Percentiles rank a stretch among this genome's conserved stretches.
Evolutionary conservation across 2,329 filamentous ascomycete genomes (phyloP).

Genomic region (Fusarium armeniacum): DNA sequence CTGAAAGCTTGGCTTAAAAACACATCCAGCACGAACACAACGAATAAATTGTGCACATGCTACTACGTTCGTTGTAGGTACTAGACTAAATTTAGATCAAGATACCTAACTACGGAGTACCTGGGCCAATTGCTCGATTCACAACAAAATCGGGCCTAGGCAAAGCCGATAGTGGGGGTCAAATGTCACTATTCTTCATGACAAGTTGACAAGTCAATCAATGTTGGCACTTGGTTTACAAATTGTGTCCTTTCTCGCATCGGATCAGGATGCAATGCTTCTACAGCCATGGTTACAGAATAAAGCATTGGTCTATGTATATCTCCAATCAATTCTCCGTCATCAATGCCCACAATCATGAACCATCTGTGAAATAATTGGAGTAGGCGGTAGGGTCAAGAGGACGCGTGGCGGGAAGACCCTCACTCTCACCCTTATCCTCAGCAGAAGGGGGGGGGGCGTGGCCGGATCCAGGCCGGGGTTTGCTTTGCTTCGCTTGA

Average conservation of each 20-base stretch:
- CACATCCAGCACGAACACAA: constrained; percentile 11
- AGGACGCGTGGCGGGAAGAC: constrained; percentile 48
- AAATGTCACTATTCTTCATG: constrained; percentile 21
- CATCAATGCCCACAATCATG: constrained; percentile 15
- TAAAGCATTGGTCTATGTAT: constrained; percentile 22
- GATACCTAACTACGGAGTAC: not conserved
- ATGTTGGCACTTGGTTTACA: not conserved
- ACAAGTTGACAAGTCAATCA: not conserved
- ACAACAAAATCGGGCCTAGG: constrained; percentile 12
- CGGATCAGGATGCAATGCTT: constrained; percentile 18
- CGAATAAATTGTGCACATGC: not conserved
- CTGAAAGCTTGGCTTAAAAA: constrained; percentile 26
- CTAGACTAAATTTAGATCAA: constrained; percentile 4
- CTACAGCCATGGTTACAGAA: constrained; percentile 32
- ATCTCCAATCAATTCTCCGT: constrained; percentile 29
- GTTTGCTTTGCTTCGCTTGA: constrained; percentile 15
- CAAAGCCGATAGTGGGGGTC: constrained; percentile 25
- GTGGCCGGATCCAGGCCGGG: constrained; percentile 24
- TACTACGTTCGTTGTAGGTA: not conserved
- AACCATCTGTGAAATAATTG: constrained; percentile 27
- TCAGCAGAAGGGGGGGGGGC: constrained; percentile 28
- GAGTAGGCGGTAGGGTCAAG: constrained; percentile 35
- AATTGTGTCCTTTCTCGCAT: constrained; percentile 6
- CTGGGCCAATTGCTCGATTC: constrained; percentile 10
- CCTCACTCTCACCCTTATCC: constrained; percentile 24